phyloP scores from a whole-genome alignment of 257 asterid species.

The Anisodus tanguticus region DNA sequence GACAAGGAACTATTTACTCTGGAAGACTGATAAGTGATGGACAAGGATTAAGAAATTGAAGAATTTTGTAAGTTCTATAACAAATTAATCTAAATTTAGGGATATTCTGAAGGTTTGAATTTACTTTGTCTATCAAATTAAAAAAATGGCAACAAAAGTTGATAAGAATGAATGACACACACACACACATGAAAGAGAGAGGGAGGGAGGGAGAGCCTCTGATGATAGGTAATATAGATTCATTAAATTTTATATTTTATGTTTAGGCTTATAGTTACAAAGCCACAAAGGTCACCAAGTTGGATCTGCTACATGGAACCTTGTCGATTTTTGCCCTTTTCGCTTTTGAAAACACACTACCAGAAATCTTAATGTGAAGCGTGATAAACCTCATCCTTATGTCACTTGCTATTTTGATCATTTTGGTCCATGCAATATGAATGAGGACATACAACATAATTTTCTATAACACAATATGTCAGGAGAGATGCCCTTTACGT shows the following conservation, averaged over 20 bases:
- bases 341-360: neutral
- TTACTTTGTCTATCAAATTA: neutral
- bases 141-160: neutral
- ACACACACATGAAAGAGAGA: too few relatives aligned
- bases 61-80: neutral
- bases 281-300: neutral
- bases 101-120: conserved; percentile 2
- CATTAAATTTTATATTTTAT: neutral
- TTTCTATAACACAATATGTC: neutral
- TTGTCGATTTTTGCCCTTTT: neutral
- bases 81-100: neutral
- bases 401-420: neutral
- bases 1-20: neutral
- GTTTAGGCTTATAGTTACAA: neutral
- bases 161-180: neutral
- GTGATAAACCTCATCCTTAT: neutral
- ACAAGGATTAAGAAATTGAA: neutral
- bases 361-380: neutral
- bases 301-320: conserved; percentile 16
- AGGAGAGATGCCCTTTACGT: neutral
- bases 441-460: conserved; percentile 1
- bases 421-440: conserved; percentile 1
- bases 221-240: too few relatives aligned
- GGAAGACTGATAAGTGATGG: neutral
- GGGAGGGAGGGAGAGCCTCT: too few relatives aligned